A percentile compares a stretch with the other conserved stretches of the same genome.
Conservation (phyloP, 805 yeast species). For the Nakazawaea pomicola region DNA sequence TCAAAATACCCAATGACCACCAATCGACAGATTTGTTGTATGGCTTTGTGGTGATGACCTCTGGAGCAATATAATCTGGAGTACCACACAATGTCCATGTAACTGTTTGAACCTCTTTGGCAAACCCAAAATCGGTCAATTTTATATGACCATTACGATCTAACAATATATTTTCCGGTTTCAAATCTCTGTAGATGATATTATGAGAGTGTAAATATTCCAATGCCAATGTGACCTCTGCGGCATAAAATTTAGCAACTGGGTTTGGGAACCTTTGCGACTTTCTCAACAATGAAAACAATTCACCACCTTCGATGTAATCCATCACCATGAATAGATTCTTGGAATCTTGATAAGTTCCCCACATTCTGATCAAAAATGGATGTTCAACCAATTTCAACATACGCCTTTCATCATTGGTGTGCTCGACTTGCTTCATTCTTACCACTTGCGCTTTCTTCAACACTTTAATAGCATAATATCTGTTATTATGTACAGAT, state of each 20-base stretch:
- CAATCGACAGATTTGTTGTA: conserved; percentile 61
- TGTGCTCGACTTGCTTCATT: conserved; percentile 61
- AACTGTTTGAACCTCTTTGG: conserved; percentile 54
- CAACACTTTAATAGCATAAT: conserved; percentile 55
- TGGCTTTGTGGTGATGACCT: conserved; percentile 59
- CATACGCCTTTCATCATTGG: conserved; percentile 59
- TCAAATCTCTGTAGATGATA: conserved; percentile 55
- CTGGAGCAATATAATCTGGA: conserved; percentile 63
- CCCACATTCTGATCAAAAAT: conserved; percentile 60
- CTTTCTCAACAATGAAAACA: conserved; percentile 50
- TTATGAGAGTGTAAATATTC: conserved; percentile 57
- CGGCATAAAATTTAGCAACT: conserved; percentile 60
- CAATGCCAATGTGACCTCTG: conserved; percentile 54
- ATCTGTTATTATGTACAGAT: conserved; percentile 54
- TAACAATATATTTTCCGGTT: conserved; percentile 55
- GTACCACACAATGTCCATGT: conserved; percentile 63
- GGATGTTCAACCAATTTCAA: conserved; percentile 55
- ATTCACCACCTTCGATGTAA: conserved; percentile 60
- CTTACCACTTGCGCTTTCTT: conserved; percentile 53
- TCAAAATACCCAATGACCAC: conserved; percentile 61
- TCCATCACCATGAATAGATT: conserved; percentile 62
- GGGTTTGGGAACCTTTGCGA: conserved; percentile 59
- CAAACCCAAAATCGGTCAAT: conserved; percentile 59
- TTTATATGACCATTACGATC: conserved; percentile 59
- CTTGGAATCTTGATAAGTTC: conserved; percentile 56